These are phyloP conservation scores for Curvularia hawaiiensis DNA, from an alignment of 2,329 filamentous ascomycete species.

Conservation along the genomic window DNA sequence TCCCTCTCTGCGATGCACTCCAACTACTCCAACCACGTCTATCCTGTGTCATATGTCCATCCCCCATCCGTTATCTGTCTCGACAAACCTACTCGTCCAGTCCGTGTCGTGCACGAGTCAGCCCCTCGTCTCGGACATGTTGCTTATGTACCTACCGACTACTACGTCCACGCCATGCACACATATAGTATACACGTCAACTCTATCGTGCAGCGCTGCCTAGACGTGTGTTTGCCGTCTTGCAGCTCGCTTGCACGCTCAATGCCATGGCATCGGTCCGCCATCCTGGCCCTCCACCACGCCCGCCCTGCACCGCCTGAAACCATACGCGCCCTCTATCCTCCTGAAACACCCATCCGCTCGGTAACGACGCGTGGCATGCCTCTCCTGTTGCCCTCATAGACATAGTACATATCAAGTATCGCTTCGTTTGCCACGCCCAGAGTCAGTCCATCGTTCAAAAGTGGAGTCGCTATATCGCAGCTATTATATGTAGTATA, in stretches of 20 bases:
- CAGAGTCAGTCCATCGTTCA: conserved; percentile 10
- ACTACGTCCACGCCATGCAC: neutral
- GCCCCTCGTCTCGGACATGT: conserved; percentile 3
- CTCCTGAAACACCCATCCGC: conserved; percentile 10
- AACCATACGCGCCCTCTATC: conserved; percentile 7
- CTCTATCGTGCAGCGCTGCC: conserved; percentile 8
- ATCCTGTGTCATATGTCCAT: neutral
- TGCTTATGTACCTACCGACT: neutral
- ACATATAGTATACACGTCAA: neutral
- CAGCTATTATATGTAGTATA: conserved; percentile 27
- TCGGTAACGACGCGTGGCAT: conserved; percentile 26
- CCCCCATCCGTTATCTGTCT: neutral
- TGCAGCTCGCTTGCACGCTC: conserved; percentile 17
- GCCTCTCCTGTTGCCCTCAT: neutral
- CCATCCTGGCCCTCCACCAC: conserved; percentile 14
- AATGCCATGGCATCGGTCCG: conserved; percentile 16
- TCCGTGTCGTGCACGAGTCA: neutral
- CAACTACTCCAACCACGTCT: too few species aligned
- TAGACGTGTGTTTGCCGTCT: conserved; percentile 5
- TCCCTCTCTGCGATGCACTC: too few species aligned
- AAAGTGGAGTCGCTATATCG: conserved; percentile 21
- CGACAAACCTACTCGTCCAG: conserved; percentile 5
- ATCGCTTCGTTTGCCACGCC: neutral
- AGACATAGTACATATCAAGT: too few species aligned
- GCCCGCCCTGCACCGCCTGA: conserved; percentile 8